Conservation (phyloP, 1,284 basidiomycete species). For the Hortiboletus rubellus region DNA sequence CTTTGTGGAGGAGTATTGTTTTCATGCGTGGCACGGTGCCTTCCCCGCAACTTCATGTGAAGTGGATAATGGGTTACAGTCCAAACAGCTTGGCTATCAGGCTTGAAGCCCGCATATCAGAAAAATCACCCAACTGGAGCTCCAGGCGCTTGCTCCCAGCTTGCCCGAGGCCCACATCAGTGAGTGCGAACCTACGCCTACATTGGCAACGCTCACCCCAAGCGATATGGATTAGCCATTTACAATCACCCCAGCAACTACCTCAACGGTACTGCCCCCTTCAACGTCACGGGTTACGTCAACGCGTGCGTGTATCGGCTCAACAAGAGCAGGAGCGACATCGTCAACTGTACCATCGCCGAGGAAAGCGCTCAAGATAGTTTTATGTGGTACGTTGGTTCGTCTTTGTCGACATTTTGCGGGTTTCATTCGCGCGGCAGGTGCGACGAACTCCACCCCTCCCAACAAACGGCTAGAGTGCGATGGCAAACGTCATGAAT, state of each 20-base stretch:
- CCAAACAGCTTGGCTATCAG: too few species aligned
- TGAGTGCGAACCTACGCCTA: conserved; percentile 7
- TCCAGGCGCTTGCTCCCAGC: too few species aligned
- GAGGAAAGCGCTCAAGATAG: conserved; percentile 32
- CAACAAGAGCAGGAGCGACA: conserved; percentile 16
- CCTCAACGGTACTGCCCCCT: conserved; percentile 38
- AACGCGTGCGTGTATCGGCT: conserved; percentile 31
- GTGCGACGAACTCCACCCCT: conserved; percentile 34
- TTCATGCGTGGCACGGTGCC: too few species aligned
- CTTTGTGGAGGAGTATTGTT: too few species aligned
- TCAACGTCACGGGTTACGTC: conserved; percentile 34
- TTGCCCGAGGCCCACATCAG: conserved; percentile 36
- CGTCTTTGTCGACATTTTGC: not conserved
- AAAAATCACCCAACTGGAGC: too few species aligned
- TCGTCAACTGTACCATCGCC: conserved; percentile 27
- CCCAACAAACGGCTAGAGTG: conserved; percentile 36
- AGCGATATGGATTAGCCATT: conserved; percentile 24
- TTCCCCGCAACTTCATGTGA: too few species aligned
- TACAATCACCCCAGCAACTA: conserved; percentile 34
- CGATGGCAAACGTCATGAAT: conserved; percentile 27
- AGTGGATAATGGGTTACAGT: too few species aligned
- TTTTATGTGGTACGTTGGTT: conserved; percentile 33
- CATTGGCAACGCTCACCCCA: not conserved
- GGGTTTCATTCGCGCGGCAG: conserved; percentile 12
- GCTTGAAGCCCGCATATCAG: too few species aligned